Percentiles rank a stretch among this genome's conserved stretches.
These are phyloP conservation scores for Tricholomella constricta DNA, from an alignment of 768 basidiomycete genomes.

Conservation along the genomic window DNA sequence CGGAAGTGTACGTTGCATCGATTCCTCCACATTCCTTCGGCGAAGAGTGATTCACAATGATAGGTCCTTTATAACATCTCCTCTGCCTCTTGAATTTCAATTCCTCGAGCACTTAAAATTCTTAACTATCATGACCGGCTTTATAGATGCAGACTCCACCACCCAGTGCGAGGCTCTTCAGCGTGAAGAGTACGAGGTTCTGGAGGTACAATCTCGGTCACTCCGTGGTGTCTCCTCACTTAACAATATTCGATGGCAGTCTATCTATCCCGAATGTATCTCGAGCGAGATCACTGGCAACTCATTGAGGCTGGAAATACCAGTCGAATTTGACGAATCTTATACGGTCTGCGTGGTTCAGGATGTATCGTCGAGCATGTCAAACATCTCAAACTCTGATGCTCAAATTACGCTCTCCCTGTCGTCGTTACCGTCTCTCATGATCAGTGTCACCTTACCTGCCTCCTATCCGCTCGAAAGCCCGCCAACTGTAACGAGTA, in stretches of 20 bases:
- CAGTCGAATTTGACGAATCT: conserved; percentile 57
- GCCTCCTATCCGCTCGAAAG: conserved; percentile 52
- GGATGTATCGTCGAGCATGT: neutral
- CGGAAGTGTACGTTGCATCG: no score
- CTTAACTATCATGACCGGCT: neutral
- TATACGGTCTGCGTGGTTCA: conserved; percentile 38
- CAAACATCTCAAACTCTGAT: conserved; percentile 6
- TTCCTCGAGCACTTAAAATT: neutral
- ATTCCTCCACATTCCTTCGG: neutral
- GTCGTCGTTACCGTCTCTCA: conserved; percentile 62
- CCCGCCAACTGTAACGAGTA: conserved; percentile 55
- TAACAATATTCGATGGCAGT: conserved; percentile 38
- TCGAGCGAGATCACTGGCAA: conserved; percentile 42
- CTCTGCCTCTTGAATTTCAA: neutral
- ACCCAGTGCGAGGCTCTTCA: conserved; percentile 39
- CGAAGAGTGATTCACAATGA: neutral
- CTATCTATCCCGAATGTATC: conserved; percentile 78
- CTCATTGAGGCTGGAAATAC: conserved; percentile 59
- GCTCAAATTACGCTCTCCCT: conserved; percentile 33
- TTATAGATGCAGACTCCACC: conserved; percentile 5
- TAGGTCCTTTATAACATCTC: neutral
- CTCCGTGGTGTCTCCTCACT: neutral
- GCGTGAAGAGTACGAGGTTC: conserved; percentile 61
- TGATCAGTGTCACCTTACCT: conserved; percentile 56
- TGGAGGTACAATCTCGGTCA: conserved; percentile 46